These are phyloP conservation scores for Lentinula raphanica DNA, from an alignment of 768 basidiomycete genomes.

Conservation along the genomic window DNA sequence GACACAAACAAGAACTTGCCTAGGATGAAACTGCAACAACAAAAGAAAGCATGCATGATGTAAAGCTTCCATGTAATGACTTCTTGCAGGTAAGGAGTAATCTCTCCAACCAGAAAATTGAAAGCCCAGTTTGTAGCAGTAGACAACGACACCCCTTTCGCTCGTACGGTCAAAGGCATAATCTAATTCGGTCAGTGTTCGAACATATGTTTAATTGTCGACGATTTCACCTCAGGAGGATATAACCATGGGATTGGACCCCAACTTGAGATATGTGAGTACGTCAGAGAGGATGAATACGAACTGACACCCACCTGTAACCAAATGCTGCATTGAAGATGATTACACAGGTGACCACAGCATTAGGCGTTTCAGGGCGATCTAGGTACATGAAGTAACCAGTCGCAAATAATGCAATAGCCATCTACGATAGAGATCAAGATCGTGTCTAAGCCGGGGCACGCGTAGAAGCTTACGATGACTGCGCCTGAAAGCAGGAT, in stretches of 20 bases:
- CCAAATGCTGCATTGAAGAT: constrained; percentile 94
- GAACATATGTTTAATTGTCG: neutral
- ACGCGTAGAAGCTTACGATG: constrained; percentile 39
- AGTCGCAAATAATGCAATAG: constrained; percentile 69
- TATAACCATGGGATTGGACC: constrained; percentile 87
- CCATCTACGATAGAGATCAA: constrained; percentile 53
- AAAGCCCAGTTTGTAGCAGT: constrained; percentile 87
- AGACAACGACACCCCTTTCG: constrained; percentile 90
- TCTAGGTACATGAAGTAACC: constrained; percentile 97
- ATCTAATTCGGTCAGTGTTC: constrained; percentile 43
- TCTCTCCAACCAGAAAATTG: constrained; percentile 86
- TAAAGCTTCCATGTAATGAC: constrained; percentile 87
- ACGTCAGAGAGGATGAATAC: neutral
- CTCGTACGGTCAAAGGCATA: constrained; percentile 83
- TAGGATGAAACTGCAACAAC: constrained; percentile 77
- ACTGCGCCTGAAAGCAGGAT: constrained; percentile 86
- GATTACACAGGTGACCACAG: constrained; percentile 85
- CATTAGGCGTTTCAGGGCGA: constrained; percentile 75
- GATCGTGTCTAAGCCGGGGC: neutral
- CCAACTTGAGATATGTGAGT: constrained; percentile 43
- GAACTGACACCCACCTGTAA: constrained; percentile 49
- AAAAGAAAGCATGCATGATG: constrained; percentile 94
- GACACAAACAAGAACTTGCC: constrained; percentile 28
- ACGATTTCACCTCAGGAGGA: constrained; percentile 61
- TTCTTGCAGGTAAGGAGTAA: constrained; percentile 84